These are phyloP conservation scores for Cercospora citrullina DNA, from an alignment of 2,329 filamentous ascomycete species.

Conservation along the genomic window DNA sequence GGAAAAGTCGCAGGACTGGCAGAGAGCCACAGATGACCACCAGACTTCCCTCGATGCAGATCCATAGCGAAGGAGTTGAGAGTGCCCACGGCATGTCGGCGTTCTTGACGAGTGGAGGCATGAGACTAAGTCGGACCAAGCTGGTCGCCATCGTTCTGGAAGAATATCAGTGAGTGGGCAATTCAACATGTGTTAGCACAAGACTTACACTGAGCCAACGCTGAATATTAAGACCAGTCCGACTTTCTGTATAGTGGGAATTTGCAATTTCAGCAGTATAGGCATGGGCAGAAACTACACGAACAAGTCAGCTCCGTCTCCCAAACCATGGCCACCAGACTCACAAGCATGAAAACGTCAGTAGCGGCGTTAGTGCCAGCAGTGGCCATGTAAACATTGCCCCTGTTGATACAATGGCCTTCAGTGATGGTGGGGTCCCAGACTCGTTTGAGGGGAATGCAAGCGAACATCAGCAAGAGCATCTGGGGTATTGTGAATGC, in stretches of 20 bases:
- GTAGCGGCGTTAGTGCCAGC: slow-evolving; percentile 24
- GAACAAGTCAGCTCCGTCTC: neutral
- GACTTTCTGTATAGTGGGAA: slow-evolving; percentile 11
- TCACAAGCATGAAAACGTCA: slow-evolving; percentile 21
- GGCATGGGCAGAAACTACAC: slow-evolving; percentile 15
- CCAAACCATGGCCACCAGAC: neutral
- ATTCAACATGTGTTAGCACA: neutral
- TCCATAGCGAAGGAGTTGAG: slow-evolving; percentile 21
- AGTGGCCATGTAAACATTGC: slow-evolving; percentile 20
- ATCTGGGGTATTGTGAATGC: slow-evolving; percentile 14
- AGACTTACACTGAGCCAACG: slow-evolving; percentile 22
- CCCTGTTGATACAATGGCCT: slow-evolving; percentile 19
- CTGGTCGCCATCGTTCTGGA: slow-evolving; percentile 21
- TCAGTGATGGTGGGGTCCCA: slow-evolving; percentile 22
- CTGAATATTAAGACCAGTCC: slow-evolving; percentile 20
- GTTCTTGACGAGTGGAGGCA: slow-evolving; percentile 19
- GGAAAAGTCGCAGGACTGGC: slow-evolving; percentile 23
- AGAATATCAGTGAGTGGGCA: neutral
- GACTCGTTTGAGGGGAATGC: slow-evolving; percentile 16
- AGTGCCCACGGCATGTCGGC: slow-evolving; percentile 20
- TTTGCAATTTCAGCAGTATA: slow-evolving; percentile 13
- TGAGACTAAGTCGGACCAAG: slow-evolving; percentile 19
- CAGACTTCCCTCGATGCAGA: slow-evolving; percentile 26
- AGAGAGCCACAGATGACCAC: slow-evolving; percentile 25
- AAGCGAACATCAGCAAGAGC: slow-evolving; percentile 20